Evolutionary conservation across 2,329 filamentous ascomycete species (phyloP).

Genomic region (Neofusicoccum ribis): DNA sequence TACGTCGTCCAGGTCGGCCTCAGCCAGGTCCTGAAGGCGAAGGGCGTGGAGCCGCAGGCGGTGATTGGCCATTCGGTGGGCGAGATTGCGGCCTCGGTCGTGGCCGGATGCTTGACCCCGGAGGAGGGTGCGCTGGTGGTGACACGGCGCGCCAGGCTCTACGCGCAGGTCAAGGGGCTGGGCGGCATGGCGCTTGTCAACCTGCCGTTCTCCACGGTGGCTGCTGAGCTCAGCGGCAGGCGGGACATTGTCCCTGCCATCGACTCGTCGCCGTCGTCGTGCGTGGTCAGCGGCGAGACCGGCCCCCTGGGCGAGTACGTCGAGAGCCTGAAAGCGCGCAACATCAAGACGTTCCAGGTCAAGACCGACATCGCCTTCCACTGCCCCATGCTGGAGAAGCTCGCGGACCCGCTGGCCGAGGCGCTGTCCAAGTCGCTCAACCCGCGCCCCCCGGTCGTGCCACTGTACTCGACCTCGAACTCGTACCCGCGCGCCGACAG

Average conservation of each 20-base stretch:
- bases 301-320: slow-evolving; percentile 28
- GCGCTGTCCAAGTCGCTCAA: slow-evolving; percentile 26
- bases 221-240: slow-evolving; percentile 25
- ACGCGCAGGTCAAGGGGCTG: slow-evolving; percentile 33
- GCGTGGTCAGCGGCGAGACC: slow-evolving; percentile 35
- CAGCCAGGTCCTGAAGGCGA: slow-evolving; percentile 30
- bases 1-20: slow-evolving; percentile 42
- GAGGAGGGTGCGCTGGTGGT: slow-evolving; percentile 41
- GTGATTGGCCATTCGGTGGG: slow-evolving; percentile 47
- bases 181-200: slow-evolving; percentile 37
- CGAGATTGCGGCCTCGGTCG: slow-evolving; percentile 44
- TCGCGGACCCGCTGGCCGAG: slow-evolving; percentile 32
- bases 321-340: slow-evolving; percentile 24
- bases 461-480: slow-evolving; percentile 41
- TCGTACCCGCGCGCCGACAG: slow-evolving; percentile 27
- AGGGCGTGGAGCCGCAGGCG: slow-evolving; percentile 36
- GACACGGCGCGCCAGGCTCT: slow-evolving; percentile 35
- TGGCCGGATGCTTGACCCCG: slow-evolving; percentile 33
- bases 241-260: slow-evolving; percentile 36
- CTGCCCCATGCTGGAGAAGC: slow-evolving; percentile 37
- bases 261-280: slow-evolving; percentile 38
- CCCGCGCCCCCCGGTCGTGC: slow-evolving; percentile 25
- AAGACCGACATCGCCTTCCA: slow-evolving; percentile 47
- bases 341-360: slow-evolving; percentile 37
- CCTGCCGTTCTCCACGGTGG: slow-evolving; percentile 31